A percentile compares a stretch with the other conserved stretches of the same genome.
Evolutionary conservation across 768 basidiomycete species (phyloP).

Genomic region (Candolleomyces efflorescens): DNA sequence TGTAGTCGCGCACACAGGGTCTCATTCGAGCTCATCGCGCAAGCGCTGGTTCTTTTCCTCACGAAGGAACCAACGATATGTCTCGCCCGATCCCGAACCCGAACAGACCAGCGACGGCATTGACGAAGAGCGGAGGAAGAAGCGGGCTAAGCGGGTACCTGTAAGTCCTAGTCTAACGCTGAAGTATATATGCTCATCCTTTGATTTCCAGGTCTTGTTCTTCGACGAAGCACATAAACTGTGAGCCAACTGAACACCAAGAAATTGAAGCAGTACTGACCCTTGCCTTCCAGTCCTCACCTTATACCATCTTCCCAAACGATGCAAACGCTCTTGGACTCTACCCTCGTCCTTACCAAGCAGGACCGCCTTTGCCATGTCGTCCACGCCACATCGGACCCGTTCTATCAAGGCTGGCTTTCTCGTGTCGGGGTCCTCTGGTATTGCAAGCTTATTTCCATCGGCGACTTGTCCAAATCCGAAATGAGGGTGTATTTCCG

Average conservation of each 20-base stretch:
- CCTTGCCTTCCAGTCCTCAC: constrained; percentile 43
- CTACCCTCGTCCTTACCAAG: constrained; percentile 83
- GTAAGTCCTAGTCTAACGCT: constrained; percentile 27
- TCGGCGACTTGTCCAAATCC: constrained; percentile 73
- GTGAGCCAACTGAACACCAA: constrained; percentile 32
- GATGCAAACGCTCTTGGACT: constrained; percentile 82
- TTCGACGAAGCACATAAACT: constrained; percentile 86
- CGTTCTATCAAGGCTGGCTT: constrained; percentile 80
- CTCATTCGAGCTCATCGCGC: constrained; percentile 19
- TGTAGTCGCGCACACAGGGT: constrained; percentile 37
- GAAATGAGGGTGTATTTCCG: constrained; percentile 67
- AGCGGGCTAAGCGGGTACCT: constrained; percentile 61
- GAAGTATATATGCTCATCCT: constrained; percentile 5
- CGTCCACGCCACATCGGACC: constrained; percentile 78
- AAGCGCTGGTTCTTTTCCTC: constrained; percentile 29
- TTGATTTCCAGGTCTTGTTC: constrained; percentile 48
- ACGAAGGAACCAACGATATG: constrained; percentile 19
- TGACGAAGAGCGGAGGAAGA: constrained; percentile 29
- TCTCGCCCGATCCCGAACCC: constrained; percentile 6
- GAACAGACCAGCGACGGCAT: constrained; percentile 20
- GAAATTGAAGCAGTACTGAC: not conserved
- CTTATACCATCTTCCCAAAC: constrained; percentile 74
- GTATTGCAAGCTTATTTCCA: constrained; percentile 81
- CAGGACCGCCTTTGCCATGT: constrained; percentile 84
- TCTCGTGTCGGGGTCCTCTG: constrained; percentile 77